Conservation (phyloP, 768 basidiomycete genomes). For the Leccinum pellstonianum region DNA sequence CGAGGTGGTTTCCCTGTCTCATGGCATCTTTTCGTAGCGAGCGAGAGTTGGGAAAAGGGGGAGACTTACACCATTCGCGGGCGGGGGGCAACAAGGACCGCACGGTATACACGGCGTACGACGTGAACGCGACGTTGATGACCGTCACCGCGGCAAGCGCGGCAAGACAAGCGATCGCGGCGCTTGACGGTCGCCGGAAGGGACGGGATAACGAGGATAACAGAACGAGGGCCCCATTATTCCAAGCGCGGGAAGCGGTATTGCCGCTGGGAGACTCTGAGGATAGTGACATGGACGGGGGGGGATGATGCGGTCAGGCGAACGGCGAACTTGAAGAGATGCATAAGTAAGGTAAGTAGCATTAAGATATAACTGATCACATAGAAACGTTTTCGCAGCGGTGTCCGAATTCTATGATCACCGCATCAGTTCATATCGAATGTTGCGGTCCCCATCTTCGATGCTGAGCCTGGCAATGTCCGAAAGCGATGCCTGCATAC, state of each 20-base stretch:
- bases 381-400: neutral
- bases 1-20: neutral
- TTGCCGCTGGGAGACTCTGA: neutral
- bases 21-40: neutral
- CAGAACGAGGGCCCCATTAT: neutral
- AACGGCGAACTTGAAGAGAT: neutral
- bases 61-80: conserved; percentile 26
- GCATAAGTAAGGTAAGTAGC: neutral
- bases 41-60: too few species aligned
- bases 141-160: conserved; percentile 23
- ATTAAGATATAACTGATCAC: neutral
- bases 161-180: conserved; percentile 15
- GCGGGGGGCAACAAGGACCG: conserved; percentile 12
- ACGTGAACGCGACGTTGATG: conserved; percentile 22
- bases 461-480: neutral
- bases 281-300: neutral
- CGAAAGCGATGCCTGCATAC: neutral
- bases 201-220: neutral
- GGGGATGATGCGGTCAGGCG: neutral
- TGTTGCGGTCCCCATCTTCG: neutral
- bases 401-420: neutral
- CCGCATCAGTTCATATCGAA: neutral
- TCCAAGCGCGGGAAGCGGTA: neutral
- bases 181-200: neutral
- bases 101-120: conserved; percentile 18